phyloP scores from a whole-genome alignment of 1,139 yeast species.

The Yamadazyma triangularis region DNA sequence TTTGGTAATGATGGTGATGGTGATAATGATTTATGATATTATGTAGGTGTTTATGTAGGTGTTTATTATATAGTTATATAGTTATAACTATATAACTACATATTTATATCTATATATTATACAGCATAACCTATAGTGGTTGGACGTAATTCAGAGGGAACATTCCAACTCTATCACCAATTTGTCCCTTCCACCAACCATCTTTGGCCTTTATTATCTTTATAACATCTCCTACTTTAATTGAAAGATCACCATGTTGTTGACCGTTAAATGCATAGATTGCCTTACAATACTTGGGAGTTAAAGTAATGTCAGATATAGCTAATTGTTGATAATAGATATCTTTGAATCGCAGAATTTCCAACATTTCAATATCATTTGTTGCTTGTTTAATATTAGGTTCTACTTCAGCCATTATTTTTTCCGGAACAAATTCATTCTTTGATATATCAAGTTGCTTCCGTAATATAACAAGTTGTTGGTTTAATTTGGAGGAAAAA shows the following conservation, averaged over 20 bases:
- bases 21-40: no score
- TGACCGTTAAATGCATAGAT: constrained; percentile 27
- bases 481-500: not conserved
- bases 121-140: no score
- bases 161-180: constrained; percentile 43
- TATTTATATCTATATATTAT: no score
- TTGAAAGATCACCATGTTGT: constrained; percentile 43
- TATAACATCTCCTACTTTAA: constrained; percentile 47
- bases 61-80: no score
- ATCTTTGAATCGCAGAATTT: constrained; percentile 20
- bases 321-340: constrained; percentile 7
- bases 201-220: constrained; percentile 38
- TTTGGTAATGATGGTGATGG: no score
- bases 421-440: not conserved
- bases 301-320: not conserved
- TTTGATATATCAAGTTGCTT: not conserved
- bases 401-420: not conserved
- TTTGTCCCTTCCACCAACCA: constrained; percentile 61
- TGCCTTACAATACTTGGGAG: constrained; percentile 23
- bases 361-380: constrained; percentile 15
- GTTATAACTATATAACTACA: no score
- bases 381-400: constrained; percentile 4
- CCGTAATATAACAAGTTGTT: no score
- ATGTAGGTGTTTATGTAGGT: no score
- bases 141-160: constrained; percentile 56